Evolutionary conservation across 345 rosid species (phyloP).

Genomic region (Salix dunnii): DNA sequence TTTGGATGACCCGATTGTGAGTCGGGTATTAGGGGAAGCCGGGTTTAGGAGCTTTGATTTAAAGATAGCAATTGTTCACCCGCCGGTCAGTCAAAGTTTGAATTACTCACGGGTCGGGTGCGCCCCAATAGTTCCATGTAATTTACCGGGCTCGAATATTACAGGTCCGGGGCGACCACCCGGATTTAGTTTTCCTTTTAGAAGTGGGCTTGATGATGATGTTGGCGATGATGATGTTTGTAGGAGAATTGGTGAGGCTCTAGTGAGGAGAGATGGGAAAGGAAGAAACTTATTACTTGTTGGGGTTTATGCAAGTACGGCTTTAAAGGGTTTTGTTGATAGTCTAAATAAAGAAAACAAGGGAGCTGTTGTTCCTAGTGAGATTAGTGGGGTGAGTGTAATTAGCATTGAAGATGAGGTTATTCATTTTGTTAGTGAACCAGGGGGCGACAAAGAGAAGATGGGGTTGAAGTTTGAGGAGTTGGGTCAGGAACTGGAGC

Average conservation of each 20-base stretch:
- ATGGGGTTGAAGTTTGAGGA: slow-evolving; percentile 32
- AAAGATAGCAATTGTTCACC: slow-evolving; percentile 57
- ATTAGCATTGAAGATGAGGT: slow-evolving; percentile 45
- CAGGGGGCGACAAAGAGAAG: slow-evolving; percentile 25
- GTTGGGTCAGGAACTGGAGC: slow-evolving; percentile 22
- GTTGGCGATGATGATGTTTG: slow-evolving; percentile 41
- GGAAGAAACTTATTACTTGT: slow-evolving; percentile 49
- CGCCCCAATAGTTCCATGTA: slow-evolving; percentile 48
- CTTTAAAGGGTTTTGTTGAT: slow-evolving; percentile 41
- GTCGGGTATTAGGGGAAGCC: slow-evolving; percentile 61
- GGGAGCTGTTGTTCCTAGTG: slow-evolving; percentile 34
- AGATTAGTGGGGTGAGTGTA: slow-evolving; percentile 39
- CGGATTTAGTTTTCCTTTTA: slow-evolving; percentile 36
- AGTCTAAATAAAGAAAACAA: slow-evolving; percentile 27
- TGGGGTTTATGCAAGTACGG: slow-evolving; percentile 45
- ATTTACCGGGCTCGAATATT: slow-evolving; percentile 26
- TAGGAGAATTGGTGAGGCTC: slow-evolving; percentile 41
- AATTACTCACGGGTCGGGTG: slow-evolving; percentile 29
- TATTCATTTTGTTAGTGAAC: slow-evolving; percentile 26
- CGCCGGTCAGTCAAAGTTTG: slow-evolving; percentile 37
- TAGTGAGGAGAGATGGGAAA: slow-evolving; percentile 28
- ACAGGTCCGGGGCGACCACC: slow-evolving; percentile 26
- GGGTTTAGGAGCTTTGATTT: slow-evolving; percentile 66
- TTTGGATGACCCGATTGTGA: slow-evolving; percentile 70
- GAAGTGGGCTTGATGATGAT: slow-evolving; percentile 19